phyloP scores from a whole-genome alignment of 2,329 filamentous ascomycete genomes.

The Tricladium varicosporioides region DNA sequence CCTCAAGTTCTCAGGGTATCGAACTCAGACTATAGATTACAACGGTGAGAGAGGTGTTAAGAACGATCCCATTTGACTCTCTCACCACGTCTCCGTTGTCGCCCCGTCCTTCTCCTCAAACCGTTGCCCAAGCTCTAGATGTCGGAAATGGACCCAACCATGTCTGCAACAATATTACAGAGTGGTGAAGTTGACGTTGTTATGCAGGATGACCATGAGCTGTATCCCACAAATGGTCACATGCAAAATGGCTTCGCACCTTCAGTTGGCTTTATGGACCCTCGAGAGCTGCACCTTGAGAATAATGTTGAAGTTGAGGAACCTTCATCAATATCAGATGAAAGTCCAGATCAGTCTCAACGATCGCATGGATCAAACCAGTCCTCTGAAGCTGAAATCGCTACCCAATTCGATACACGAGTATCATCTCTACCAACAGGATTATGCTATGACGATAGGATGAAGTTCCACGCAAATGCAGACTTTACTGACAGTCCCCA shows the following conservation, averaged over 20 bases:
- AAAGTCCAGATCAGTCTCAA: conserved; percentile 17
- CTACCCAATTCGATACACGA: conserved; percentile 1
- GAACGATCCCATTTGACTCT: too few species aligned
- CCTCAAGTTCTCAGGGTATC: too few species aligned
- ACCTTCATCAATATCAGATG: conserved; percentile 10
- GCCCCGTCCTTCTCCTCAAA: too few species aligned
- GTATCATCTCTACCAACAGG: conserved; percentile 58
- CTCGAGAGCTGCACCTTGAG: conserved; percentile 18
- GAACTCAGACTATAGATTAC: too few species aligned
- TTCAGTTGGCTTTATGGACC: conserved; percentile 16
- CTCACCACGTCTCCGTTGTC: too few species aligned
- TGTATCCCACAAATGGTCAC: conserved; percentile 9
- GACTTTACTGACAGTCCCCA: conserved; percentile 71
- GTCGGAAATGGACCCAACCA: conserved; percentile 9
- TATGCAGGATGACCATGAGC: conserved; percentile 19
- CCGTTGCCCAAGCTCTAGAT: not conserved
- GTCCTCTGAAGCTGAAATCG: not conserved
- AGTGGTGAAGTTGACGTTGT: conserved; percentile 21
- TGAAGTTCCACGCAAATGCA: conserved; percentile 92
- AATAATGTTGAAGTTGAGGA: conserved; percentile 13
- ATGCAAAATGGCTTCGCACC: conserved; percentile 20
- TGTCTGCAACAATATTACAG: conserved; percentile 9
- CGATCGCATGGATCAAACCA: conserved; percentile 8
- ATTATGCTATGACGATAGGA: conserved; percentile 87
- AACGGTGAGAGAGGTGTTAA: too few species aligned